Evolutionary conservation across 2,329 filamentous ascomycete genomes (phyloP), one percentile per base, ranked within the genome.

Genomic region (Neofusicoccum laricinum): DNA sequence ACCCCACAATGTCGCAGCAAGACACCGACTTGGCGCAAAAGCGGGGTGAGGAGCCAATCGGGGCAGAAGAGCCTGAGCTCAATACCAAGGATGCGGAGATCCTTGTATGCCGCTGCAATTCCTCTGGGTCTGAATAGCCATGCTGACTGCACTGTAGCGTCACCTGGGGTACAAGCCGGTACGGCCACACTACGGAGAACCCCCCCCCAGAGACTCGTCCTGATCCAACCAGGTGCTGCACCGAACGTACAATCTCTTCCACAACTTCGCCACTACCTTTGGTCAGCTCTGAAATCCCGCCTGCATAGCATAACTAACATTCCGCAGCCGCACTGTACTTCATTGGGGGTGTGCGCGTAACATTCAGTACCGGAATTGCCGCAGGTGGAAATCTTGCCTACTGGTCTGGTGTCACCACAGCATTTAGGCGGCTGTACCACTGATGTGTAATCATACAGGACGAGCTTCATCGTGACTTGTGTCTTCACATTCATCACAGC

Each of bases 401-500:
- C 69, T 88, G 85, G 85, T 85, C 69, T 43, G 72, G 5, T 58
- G 8, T 3, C 49, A 15, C 3, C 15, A 25, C 2, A 12, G 15
- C 14, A 2, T 19, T 38, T 17, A 3, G 5, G 3, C 17, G 10
- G 7, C 2, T 14, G 1, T 3, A 1, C 11, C 14, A 8, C n/a
- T 46, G 11, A 38, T 38, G 17, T n/a, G 17, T 15, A 10, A 21
- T 10, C 7, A 1, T 7, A 11, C 34, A 85, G 82, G 85, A 86
- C 85, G 66, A 86, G 84, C 70, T 88, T 86, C 70, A 67, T 88
- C 4, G 78, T 87, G 4, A 86, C 85, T 2, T 82, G 85, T 68
- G 77, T 86, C 43, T 87, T 87, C 72, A 85, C 84, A 2, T 85
- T 85, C 72, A 86, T 87, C 66, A 86, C 85, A 0, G 85, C 85